Evolutionary conservation across 192 early-diverging fungal species (phyloP), one percentile per base, ranked within the genome.

Genomic region (Coemansia sp.): DNA sequence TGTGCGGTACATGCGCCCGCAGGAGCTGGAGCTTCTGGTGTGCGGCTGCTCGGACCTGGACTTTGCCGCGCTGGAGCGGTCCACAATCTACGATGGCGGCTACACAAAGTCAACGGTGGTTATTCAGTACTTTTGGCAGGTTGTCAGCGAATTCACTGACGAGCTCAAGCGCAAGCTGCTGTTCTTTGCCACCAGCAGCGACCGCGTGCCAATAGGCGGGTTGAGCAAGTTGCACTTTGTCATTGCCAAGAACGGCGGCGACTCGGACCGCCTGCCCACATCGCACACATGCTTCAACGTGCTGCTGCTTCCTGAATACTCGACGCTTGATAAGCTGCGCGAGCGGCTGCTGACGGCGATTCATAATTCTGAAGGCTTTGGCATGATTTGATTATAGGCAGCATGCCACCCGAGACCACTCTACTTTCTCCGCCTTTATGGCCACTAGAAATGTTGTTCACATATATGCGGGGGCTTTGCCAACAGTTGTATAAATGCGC

Each of bases 261-360:
- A 94, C 69, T 88, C 88, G 29, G 90, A 90, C 73, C 88, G 94
- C 23, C 70, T 97, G 49, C 95, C 95, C 10, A 93, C 93, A 2
- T 90, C 94, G 5, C 94, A 96, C 63, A 97, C 95, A 0, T 97
- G 95, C 75, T 96, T 91, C 67, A 96, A 96, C 73, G 90, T 92
- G 9, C 76, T 97, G 45, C 84, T 94, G 56, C 76, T 97, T 4
- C 90, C 86, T 35, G 92, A 94, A 38, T 97, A 97, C 69, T 73
- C 85, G 5, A 76, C 84, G 23, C 86, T 93, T 56, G 91, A 90
- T 38, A 89, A 92, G 73, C 78, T 97, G 10, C 76, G 86, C 32
- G 89, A 91, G 41, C 79, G 92, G 22, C 69, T 97, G 17, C 68
- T 87, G 59, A 93, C 86, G 1, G 92, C 92, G 19, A 89, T 96